Evolutionary conservation across 1,284 basidiomycete species (phyloP).

Genomic region (Moesziomyces antarcticus): DNA sequence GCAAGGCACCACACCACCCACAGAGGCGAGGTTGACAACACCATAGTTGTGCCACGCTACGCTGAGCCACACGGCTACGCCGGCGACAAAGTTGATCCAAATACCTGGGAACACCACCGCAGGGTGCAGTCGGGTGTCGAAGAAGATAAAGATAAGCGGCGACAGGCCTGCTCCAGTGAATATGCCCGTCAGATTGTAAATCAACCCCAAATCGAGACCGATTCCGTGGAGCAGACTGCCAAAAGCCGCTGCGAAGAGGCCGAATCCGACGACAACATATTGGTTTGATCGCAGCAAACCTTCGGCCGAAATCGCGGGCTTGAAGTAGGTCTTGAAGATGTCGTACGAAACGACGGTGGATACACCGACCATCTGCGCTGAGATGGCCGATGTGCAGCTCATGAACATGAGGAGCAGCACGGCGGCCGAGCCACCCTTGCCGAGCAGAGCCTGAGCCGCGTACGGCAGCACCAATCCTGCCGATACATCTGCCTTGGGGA

Average conservation of each 20-base stretch:
- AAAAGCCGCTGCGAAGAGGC: constrained; percentile 62
- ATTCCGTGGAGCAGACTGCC: constrained; percentile 58
- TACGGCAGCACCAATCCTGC: constrained; percentile 59
- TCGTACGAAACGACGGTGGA: constrained; percentile 53
- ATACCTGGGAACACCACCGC: constrained; percentile 58
- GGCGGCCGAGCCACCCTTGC: constrained; percentile 54
- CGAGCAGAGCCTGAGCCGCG: constrained; percentile 57
- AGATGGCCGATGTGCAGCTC: constrained; percentile 61
- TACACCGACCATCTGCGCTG: constrained; percentile 55
- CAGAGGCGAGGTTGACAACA: constrained; percentile 40
- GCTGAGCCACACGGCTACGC: constrained; percentile 61
- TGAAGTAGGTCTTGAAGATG: constrained; percentile 56
- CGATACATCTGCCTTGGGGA: constrained; percentile 51
- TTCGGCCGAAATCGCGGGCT: constrained; percentile 39
- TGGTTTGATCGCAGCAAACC: constrained; percentile 56
- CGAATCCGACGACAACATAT: constrained; percentile 58
- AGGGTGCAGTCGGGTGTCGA: constrained; percentile 53
- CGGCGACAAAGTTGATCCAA: constrained; percentile 60
- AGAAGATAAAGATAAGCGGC: constrained; percentile 60
- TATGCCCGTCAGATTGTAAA: constrained; percentile 59
- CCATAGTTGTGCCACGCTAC: constrained; percentile 54
- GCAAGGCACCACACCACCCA: constrained; percentile 49
- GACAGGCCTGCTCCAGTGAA: constrained; percentile 51
- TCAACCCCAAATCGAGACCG: constrained; percentile 54
- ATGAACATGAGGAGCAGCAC: constrained; percentile 62